Base-by-base conservation (phyloP, 2,329 filamentous ascomycete genomes). In the Aspergillus thermomutatus region DNA sequence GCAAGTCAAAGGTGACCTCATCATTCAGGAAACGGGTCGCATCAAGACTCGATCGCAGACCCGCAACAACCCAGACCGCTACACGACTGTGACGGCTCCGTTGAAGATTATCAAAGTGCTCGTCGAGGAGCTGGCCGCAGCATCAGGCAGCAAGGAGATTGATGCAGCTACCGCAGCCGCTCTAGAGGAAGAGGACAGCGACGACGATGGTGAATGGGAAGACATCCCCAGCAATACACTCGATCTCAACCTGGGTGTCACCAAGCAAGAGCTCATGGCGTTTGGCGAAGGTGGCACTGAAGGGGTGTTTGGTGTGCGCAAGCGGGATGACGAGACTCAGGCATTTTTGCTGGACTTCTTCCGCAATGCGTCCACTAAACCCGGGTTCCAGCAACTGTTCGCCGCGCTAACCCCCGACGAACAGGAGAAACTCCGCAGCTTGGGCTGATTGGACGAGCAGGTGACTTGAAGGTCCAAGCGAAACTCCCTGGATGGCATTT, bases 71-170 rank as follows among this genome's bases (percentile, higher is more conserved):
- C 94, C 94, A 17, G 92, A 97, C 71, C 87, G 89, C 71, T 97
- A 88, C 78, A 97, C 92, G 5, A 85, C 90, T 58, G 86, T 99
- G 57, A 86, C 92, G 0, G 92, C 92, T 0, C 87, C 91, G 1
- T 83, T 99, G 69, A 99, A 99, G 79, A 97, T 99, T 59, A 79
- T 97, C 75, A 99, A 99, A 79, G 88, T 97, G 3, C 84, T 99
- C 8, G 88, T 97, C 49, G 91, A 96, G 69, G 94, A 99, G 76
- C 84, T 99, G 3, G 81, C 90, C 5, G 91, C 90, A 0, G 91
- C 92, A 1, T 87, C 90, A 4, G 91, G 90, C 11, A 74, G 64
- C 58, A 71, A 72, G 47, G 73, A 75, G 49, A 72, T 74, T 28
- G 82, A 86, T 51, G 80, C 87, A 1, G 83, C 85, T 45, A 77